A percentile compares a stretch with the other conserved stretches of the same genome.
phyloP scores from a whole-genome alignment of 805 yeast genomes.

The Metahyphopichia silvanorum region DNA sequence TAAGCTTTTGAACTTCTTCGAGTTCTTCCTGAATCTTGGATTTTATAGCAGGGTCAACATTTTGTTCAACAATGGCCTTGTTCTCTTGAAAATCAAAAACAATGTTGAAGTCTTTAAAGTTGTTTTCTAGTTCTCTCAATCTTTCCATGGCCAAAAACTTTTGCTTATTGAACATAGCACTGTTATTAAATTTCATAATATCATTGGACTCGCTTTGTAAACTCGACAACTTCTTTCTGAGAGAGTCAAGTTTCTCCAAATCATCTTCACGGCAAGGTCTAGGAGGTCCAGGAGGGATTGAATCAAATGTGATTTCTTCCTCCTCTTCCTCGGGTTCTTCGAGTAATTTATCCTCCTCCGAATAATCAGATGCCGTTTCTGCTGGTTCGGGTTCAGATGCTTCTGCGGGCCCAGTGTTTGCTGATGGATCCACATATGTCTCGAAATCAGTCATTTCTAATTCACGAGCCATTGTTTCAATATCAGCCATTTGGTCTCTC shows the following conservation, averaged over 20 bases:
- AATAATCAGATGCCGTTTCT: neutral
- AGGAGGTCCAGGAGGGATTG: slow-evolving; percentile 29
- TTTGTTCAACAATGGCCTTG: slow-evolving; percentile 2
- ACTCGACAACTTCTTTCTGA: slow-evolving; percentile 56
- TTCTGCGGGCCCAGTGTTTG: slow-evolving; percentile 12
- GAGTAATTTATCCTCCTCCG: slow-evolving; percentile 4
- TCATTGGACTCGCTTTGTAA: slow-evolving; percentile 75
- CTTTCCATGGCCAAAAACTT: slow-evolving; percentile 69
- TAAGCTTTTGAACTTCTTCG: slow-evolving; percentile 39
- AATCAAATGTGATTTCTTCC: slow-evolving; percentile 6
- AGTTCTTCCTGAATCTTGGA: slow-evolving; percentile 39
- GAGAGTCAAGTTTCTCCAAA: slow-evolving; percentile 48
- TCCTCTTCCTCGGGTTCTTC: slow-evolving; percentile 10
- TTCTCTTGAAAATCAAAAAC: slow-evolving; percentile 13
- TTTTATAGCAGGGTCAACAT: slow-evolving; percentile 31
- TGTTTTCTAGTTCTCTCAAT: slow-evolving; percentile 63
- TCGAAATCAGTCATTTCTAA: slow-evolving; percentile 83
- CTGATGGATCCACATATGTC: slow-evolving; percentile 19
- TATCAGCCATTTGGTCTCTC: slow-evolving; percentile 79
- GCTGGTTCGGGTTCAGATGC: slow-evolving; percentile 6
- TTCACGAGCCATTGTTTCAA: slow-evolving; percentile 81
- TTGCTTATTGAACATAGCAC: slow-evolving; percentile 56
- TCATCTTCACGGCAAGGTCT: slow-evolving; percentile 48
- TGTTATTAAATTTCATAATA: slow-evolving; percentile 64
- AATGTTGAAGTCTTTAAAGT: slow-evolving; percentile 63